A percentile compares a stretch with the other conserved stretches of the same genome.
phyloP scores from a whole-genome alignment of 2,329 filamentous ascomycete species.

The Pyrenophora graminea region DNA sequence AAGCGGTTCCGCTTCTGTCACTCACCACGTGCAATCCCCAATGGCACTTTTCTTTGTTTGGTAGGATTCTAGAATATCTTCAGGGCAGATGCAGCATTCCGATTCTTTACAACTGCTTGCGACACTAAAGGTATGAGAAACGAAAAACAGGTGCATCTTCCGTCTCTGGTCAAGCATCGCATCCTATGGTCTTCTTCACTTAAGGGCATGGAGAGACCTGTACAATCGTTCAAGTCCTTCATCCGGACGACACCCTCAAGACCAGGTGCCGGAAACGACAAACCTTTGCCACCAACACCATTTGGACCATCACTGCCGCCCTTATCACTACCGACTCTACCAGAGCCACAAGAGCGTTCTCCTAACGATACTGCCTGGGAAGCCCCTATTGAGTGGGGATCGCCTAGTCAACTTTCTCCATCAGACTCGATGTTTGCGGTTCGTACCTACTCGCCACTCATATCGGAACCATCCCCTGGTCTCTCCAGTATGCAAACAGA shows the following conservation, averaged over 20 bases:
- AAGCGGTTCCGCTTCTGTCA: slow-evolving; percentile 20
- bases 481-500: slow-evolving; percentile 17
- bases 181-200: slow-evolving; percentile 33
- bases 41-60: slow-evolving; percentile 35
- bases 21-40: slow-evolving; percentile 25
- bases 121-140: slow-evolving; percentile 16
- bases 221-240: slow-evolving; percentile 41
- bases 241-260: slow-evolving; percentile 29
- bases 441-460: slow-evolving; percentile 31
- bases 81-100: slow-evolving; percentile 7
- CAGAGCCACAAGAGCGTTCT: slow-evolving; percentile 3
- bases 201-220: slow-evolving; percentile 40
- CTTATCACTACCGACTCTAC: slow-evolving; percentile 1
- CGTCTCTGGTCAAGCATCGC: slow-evolving; percentile 27
- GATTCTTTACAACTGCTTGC: slow-evolving; percentile 20
- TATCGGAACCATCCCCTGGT: slow-evolving; percentile 39
- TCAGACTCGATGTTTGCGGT: slow-evolving; percentile 5
- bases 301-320: slow-evolving; percentile 1
- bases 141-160: slow-evolving; percentile 24
- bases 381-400: slow-evolving; percentile 34
- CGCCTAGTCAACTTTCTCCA: slow-evolving; percentile 5
- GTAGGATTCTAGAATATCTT: slow-evolving; percentile 33
- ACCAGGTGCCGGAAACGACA: slow-evolving; percentile 21
- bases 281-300: slow-evolving; percentile 18
- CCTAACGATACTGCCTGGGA: slow-evolving; percentile 29